These are phyloP conservation scores for Calonectria crousiana DNA, from an alignment of 2,329 filamentous ascomycete genomes.

Conservation along the genomic window DNA sequence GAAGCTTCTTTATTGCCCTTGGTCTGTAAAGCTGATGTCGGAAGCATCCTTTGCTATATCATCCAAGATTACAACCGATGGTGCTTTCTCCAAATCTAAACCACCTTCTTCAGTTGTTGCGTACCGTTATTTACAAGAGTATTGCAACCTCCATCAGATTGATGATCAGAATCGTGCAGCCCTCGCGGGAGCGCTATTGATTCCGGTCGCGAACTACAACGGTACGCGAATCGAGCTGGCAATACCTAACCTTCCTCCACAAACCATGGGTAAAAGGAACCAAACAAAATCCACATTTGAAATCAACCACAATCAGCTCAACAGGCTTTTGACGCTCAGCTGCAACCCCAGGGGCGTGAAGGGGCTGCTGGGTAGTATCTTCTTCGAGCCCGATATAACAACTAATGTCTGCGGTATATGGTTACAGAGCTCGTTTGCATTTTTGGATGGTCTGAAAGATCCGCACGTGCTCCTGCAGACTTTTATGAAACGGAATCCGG, in stretches of 20 bases:
- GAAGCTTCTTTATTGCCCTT: conserved; percentile 34
- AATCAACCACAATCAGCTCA: conserved; percentile 12
- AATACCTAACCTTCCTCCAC: background rate
- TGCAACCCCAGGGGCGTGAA: conserved; percentile 33
- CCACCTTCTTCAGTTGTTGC: conserved; percentile 33
- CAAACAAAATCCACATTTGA: background rate
- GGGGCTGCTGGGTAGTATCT: conserved; percentile 33
- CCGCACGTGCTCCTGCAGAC: conserved; percentile 24
- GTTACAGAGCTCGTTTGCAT: conserved; percentile 34
- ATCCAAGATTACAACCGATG: background rate
- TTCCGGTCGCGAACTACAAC: conserved; percentile 44
- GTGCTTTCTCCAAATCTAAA: background rate
- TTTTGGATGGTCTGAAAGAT: conserved; percentile 25
- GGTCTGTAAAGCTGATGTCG: conserved; percentile 17
- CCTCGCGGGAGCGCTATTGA: conserved; percentile 43
- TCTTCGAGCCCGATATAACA: conserved; percentile 32
- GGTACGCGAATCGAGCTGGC: conserved; percentile 28
- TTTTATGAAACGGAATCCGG: conserved; percentile 31
- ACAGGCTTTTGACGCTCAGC: conserved; percentile 36
- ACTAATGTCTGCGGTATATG: conserved; percentile 38
- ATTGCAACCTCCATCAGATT: conserved; percentile 43
- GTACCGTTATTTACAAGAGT: conserved; percentile 41
- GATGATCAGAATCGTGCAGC: conserved; percentile 42
- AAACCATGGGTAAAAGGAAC: background rate
- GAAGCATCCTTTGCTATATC: conserved; percentile 14